Conservation (phyloP, 2,329 filamentous ascomycete genomes). For the Tolypocladium endophyticum region DNA sequence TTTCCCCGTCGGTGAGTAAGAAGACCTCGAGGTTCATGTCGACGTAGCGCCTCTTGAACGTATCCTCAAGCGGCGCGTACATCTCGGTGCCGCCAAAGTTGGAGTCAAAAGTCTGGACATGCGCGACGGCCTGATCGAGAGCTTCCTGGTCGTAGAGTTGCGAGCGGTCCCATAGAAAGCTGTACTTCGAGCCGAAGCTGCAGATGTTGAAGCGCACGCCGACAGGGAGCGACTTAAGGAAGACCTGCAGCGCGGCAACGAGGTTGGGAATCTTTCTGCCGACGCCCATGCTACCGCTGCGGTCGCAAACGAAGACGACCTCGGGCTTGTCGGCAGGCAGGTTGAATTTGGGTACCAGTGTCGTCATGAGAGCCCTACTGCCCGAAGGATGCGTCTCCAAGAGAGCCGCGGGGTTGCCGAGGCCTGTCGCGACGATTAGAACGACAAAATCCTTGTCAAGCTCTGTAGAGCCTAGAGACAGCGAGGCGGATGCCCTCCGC, state of each 20-base stretch:
- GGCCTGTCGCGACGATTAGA: conserved; percentile 49
- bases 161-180: conserved; percentile 38
- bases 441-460: conserved; percentile 59
- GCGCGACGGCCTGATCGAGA: conserved; percentile 28
- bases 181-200: conserved; percentile 44
- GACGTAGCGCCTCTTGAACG: conserved; percentile 29
- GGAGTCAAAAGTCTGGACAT: conserved; percentile 31
- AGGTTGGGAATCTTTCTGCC: conserved; percentile 39
- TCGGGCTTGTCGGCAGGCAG: conserved; percentile 45
- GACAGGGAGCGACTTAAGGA: conserved; percentile 54
- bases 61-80: conserved; percentile 29
- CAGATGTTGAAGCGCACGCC: conserved; percentile 61
- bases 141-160: conserved; percentile 32
- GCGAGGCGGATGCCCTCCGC: conserved; percentile 50
- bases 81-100: conserved; percentile 46
- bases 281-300: conserved; percentile 54
- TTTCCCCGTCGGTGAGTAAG: conserved; percentile 45
- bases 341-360: conserved; percentile 60
- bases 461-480: conserved; percentile 39
- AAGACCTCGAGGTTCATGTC: conserved; percentile 43
- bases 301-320: conserved; percentile 63
- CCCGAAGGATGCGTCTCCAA: conserved; percentile 55
- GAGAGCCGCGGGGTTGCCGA: conserved; percentile 50
- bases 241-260: conserved; percentile 46
- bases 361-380: conserved; percentile 59